phyloP scores from a whole-genome alignment of 768 basidiomycete species.

The Tephrocybe sp. region DNA sequence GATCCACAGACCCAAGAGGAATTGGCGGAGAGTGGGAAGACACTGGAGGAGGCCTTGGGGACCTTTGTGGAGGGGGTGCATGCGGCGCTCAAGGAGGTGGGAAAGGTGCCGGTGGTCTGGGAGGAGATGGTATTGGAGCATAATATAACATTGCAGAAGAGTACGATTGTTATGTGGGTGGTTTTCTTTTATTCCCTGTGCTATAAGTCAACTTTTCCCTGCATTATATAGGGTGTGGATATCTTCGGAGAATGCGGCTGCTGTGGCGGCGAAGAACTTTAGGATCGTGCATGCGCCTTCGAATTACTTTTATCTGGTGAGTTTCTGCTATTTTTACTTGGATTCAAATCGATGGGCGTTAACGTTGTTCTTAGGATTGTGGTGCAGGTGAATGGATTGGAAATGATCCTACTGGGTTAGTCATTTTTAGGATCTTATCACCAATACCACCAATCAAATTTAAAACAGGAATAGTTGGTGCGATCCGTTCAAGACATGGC shows the following conservation, averaged over 20 bases:
- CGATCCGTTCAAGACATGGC: conserved; percentile 81
- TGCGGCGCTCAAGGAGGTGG: conserved; percentile 41
- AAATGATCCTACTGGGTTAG: conserved; percentile 37
- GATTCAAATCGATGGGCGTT: not conserved
- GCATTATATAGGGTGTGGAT: conserved; percentile 62
- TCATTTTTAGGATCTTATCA: not conserved
- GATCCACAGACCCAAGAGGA: conserved; percentile 59
- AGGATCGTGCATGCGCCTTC: conserved; percentile 65
- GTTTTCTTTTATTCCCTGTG: not conserved
- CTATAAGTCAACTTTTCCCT: not conserved
- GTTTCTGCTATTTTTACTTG: conserved; percentile 13
- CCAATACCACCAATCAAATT: not conserved
- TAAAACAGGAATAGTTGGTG: conserved; percentile 60
- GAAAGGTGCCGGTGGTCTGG: conserved; percentile 82
- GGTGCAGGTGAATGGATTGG: conserved; percentile 74
- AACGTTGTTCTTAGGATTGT: conserved; percentile 44
- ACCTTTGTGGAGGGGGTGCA: conserved; percentile 60
- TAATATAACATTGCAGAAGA: conserved; percentile 39
- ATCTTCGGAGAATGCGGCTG: conserved; percentile 52
- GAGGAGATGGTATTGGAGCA: conserved; percentile 70
- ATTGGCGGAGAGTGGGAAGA: conserved; percentile 46
- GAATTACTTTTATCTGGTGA: conserved; percentile 76
- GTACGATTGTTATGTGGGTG: conserved; percentile 56
- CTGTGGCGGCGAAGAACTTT: conserved; percentile 57
- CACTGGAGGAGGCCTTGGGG: conserved; percentile 61